These are phyloP conservation scores for Alloteropsis angusta DNA, from an alignment of 202 grass and related monocot species.

Conservation along the genomic window DNA sequence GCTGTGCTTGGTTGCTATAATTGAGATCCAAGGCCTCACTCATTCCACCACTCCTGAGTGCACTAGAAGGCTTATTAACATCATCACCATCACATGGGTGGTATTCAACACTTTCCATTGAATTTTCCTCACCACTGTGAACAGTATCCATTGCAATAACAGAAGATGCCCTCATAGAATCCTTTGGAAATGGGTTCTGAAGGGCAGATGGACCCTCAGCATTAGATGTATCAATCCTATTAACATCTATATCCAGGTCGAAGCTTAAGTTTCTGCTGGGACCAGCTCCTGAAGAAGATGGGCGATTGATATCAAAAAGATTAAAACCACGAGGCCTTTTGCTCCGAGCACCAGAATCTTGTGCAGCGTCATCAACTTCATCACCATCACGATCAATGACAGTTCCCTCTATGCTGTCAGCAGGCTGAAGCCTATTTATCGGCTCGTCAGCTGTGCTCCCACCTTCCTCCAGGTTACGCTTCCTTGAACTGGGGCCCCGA, in stretches of 20 bases:
- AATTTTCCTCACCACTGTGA: conserved; percentile 52
- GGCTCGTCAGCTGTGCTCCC: conserved; percentile 91
- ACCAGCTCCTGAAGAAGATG: conserved; percentile 84
- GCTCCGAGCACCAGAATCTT: conserved; percentile 57
- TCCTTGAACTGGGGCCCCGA: conserved; percentile 79
- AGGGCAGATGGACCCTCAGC: conserved; percentile 35
- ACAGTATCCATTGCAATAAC: conserved; percentile 92
- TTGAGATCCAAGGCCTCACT: conserved; percentile 83
- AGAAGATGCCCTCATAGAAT: conserved; percentile 82
- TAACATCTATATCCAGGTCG: conserved; percentile 76
- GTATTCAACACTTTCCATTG: conserved; percentile 97
- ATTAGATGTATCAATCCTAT: conserved; percentile 49
- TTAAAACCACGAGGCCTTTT: conserved; percentile 64
- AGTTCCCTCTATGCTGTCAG: conserved; percentile 93
- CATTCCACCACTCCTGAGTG: conserved; percentile 63
- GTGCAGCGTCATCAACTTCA: conserved; percentile 74
- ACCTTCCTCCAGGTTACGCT: conserved; percentile 83
- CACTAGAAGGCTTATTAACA: conserved; percentile 61
- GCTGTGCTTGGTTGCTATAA: conserved; percentile 89
- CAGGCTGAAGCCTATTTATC: conserved; percentile 55
- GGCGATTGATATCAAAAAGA: conserved; percentile 58
- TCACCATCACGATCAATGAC: conserved; percentile 85
- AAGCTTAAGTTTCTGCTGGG: conserved; percentile 84
- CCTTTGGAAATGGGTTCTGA: conserved; percentile 52
- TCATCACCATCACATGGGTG: conserved; percentile 74